These are phyloP conservation scores for Anethum foeniculum DNA, from an alignment of 140 eudicot genomes.

Conservation along the genomic window DNA sequence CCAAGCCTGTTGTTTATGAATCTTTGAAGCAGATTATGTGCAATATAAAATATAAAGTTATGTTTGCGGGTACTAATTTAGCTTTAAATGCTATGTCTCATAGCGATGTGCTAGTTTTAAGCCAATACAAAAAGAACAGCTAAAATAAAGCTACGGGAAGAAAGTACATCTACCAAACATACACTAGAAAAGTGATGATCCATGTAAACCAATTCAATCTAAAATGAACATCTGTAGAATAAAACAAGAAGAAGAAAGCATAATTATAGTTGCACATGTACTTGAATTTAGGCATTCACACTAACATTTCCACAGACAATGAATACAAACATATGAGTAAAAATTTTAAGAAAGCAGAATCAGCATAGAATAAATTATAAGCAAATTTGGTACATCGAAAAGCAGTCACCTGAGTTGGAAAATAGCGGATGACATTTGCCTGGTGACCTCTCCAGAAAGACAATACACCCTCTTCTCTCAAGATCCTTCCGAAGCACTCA, in stretches of 20 bases:
- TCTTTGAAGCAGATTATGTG: neutral
- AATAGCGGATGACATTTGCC: conserved; percentile 80
- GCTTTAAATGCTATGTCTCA: neutral
- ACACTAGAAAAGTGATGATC: neutral
- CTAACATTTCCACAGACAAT: neutral
- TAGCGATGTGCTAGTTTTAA: neutral
- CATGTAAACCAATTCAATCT: neutral
- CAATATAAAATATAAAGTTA: neutral
- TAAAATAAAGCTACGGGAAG: neutral
- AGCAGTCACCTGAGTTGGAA: conserved; percentile 79
- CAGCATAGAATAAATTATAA: neutral
- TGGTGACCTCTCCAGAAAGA: conserved; percentile 98
- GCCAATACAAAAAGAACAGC: neutral
- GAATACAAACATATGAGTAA: neutral
- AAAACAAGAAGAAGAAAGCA: neutral
- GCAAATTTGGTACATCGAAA: neutral
- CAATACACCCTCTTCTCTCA: conserved; percentile 69
- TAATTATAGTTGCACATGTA: neutral
- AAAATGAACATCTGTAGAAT: neutral
- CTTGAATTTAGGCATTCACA: neutral
- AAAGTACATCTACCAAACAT: neutral
- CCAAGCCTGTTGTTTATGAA: neutral
- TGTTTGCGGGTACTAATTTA: neutral
- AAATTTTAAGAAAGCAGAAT: neutral
- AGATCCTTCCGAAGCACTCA: conserved; percentile 63